Evolutionary conservation across 1,139 yeast species (phyloP), one percentile per base, ranked within the genome.

Genomic region (Hansenula sp.): DNA sequence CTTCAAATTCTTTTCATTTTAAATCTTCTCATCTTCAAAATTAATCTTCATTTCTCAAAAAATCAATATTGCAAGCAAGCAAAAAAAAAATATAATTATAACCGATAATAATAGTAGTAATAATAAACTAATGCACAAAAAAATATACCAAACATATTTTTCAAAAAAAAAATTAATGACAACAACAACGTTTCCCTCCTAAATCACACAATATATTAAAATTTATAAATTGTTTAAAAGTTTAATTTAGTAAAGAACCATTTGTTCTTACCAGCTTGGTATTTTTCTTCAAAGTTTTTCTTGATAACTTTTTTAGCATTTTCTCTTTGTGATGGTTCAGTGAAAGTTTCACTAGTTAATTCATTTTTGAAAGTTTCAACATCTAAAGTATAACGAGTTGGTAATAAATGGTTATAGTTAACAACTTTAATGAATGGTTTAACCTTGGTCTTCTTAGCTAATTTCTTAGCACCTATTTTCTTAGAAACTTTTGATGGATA

Each of bases 391-490:
- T 93, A 93, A 82, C 99, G 90, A 68, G 99, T 93, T 79, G 99
- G 98, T 94, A 93, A 86, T 76, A 93, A 81, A 77, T 93, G 99
- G 91, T 90, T 90, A 96, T 91, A 93, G 96, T 93, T 93, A 72
- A 93, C 82, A 71, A 87, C 90, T 84, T 93, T 93, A 79, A 93
- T 89, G 76, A 93, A 93, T 67, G 99, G 97, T 93, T 93, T 93
- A 72, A 93, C 90, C 81, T 84, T 87, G 67, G 96, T 87, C 82
- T 96, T 89, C 86, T 89, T 88, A 65, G 96, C 95, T 65, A 85
- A 79, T 81, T 89, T 89, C 90, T 93, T 91, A 63, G 91, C 90
- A 71, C 93, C 93, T 82, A 86, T 84, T 74, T 82, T 80, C 79
- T 88, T 89, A 80, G 96, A 84, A 60, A 91, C 96, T 85, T 88